Evolutionary conservation across 495 filamentous ascomycete genomes (phyloP), one percentile per base, ranked within the genome.

Genomic region (Penicillium silybi): DNA sequence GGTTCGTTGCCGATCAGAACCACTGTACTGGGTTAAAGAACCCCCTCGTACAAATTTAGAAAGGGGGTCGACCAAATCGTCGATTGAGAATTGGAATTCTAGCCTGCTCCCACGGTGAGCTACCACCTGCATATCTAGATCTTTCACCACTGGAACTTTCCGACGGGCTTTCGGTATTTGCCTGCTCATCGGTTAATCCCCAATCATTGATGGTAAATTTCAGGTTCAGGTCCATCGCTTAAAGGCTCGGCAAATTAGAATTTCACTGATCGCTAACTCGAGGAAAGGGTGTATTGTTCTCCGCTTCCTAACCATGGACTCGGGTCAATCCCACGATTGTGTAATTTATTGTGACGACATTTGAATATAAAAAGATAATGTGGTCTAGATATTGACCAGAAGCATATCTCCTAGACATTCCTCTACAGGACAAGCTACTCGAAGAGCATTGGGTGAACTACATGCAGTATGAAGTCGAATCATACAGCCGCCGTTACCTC

Each of bases 131-230:
- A 32, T 32, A 32, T 32, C 29, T 15, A 32, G 29, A 32, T 10
- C 29, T 25, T 53, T 47, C 50, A 53, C 50, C 50, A 44, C 44
- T 42, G 26, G 16, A 35, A 41, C 16, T 7, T 11, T 8, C 41
- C 15, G 1, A 6, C n/a, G 37, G 37, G 1, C n/a, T 19, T 39
- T 13, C n/a, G 37, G 6, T 6, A 6, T 19, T 20, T 19, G 1
- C 9, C 19, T 7, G n/a, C 16, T 5, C 19, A 4, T 40, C 20
- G 11, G 26, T 26, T 16, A 19, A 20, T 15, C 20, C 25, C 20
- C 46, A 32, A 32, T 32, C 13, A 10, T 32, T 32, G 9, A 13
- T 32, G 13, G 10, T 11, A 13, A 32, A 3, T 32, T 32, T 32
- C 13, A 11, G 3, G 1, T 11, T 11, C 11, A 11, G 10, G 8